Evolutionary conservation across 208 protist species (phyloP), one percentile per base, ranked within the genome.

Genomic region (Porcisia deanei): DNA sequence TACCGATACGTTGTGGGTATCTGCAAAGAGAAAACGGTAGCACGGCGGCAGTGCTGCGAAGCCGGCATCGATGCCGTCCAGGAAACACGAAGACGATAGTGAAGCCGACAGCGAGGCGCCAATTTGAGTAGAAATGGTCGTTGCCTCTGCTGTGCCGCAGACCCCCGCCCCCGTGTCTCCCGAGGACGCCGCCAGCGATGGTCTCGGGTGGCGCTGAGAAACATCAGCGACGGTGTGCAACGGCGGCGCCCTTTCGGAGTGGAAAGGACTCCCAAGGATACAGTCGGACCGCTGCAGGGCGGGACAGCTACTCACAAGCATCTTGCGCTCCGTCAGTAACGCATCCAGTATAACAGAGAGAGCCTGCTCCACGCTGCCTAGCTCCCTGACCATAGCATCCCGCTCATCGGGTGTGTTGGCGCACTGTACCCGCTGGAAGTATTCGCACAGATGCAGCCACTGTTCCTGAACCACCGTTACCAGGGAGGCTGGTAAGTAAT

Each of bases 361-460:
- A 45, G 63, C 69, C 54, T 75, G 53, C 73, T 87, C 76, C n/a
- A 93, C 79, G 10, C 49, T 61, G 9, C 80, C 70, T 30, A 91
- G 77, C 65, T 85, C 75, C 30, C 30, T 58, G 16, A 68, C 73
- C 39, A 92, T 30, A 7, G 20, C 73, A 34, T 10, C 47, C 4
- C 74, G 69, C 73, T 82, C 79, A 18, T 79, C 72, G 20, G n/a
- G 39, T 6, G 81, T 84, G 54, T 80, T 76, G 55, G 84, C 76
- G 70, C 82, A 86, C 54, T 93, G 88, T 34, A 87, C 77, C 6
- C 82, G 79, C 37, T 83, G 82, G 64, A 91, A 93, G 71, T 85
- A 93, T 8, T 82, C 76, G 66, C 85, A 86, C 60, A 91, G 75
- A 49, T 83, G 78, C 64, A 85, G 55, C 88, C 88, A 93, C 58